phyloP scores from a whole-genome alignment of 192 early-diverging fungal species.

The Allomyces javanicus region DNA sequence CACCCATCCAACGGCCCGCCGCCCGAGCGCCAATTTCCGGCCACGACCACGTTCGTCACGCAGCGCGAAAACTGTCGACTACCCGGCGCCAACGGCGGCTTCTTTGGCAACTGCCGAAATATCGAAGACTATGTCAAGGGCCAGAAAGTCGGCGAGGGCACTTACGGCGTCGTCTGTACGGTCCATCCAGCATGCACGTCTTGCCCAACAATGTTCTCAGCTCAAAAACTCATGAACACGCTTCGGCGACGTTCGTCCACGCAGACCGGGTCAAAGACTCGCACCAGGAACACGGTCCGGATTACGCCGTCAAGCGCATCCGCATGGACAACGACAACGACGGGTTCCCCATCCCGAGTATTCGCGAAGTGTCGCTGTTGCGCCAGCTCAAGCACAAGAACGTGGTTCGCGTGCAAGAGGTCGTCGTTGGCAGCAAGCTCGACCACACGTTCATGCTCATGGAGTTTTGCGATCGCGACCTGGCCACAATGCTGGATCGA shows the following conservation, averaged over 20 bases:
- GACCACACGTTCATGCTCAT: constrained; percentile 75
- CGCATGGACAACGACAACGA: constrained; percentile 28
- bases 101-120: too few relatives aligned
- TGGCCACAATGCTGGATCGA: constrained; percentile 2
- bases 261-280: constrained; percentile 10
- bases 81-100: too few relatives aligned
- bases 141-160: constrained; percentile 57
- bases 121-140: too few relatives aligned
- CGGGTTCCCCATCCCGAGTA: constrained; percentile 48
- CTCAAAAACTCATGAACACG: too few relatives aligned
- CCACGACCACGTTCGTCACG: too few relatives aligned
- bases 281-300: constrained; percentile 27
- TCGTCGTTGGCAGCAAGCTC: constrained; percentile 44
- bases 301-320: constrained; percentile 38
- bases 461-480: constrained; percentile 52
- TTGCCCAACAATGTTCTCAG: neutral
- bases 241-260: neutral
- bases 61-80: too few relatives aligned
- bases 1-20: too few relatives aligned
- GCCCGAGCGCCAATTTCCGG: too few relatives aligned
- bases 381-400: constrained; percentile 46
- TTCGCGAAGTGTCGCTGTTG: constrained; percentile 56
- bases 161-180: constrained; percentile 77
- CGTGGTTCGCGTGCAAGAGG: constrained; percentile 47
- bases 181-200: constrained; percentile 8